Conservation (phyloP, 1,139 yeast genomes). For the Taiozyma sp. region DNA sequence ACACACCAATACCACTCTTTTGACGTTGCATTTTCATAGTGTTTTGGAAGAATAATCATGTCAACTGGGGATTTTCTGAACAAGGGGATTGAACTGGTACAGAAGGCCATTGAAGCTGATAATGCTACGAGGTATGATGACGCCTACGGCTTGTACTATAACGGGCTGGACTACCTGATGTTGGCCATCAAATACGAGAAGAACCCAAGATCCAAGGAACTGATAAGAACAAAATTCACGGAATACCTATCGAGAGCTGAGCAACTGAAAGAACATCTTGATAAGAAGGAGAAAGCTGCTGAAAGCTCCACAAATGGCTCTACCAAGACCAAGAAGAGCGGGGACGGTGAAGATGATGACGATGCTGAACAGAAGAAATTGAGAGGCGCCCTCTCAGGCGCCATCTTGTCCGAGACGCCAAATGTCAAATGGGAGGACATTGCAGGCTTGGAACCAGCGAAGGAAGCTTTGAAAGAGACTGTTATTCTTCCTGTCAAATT, state of each 20-base stretch:
- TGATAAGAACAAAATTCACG: conserved; percentile 82
- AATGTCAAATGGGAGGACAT: conserved; percentile 94
- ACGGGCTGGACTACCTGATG: conserved; percentile 93
- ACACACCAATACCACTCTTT: background rate
- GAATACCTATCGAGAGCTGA: conserved; percentile 94
- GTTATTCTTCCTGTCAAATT: conserved; percentile 92
- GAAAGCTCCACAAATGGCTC: conserved; percentile 39
- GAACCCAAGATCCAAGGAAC: conserved; percentile 82
- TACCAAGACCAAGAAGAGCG: conserved; percentile 49
- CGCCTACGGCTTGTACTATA: conserved; percentile 89
- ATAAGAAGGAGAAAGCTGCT: conserved; percentile 46
- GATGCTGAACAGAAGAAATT: conserved; percentile 85
- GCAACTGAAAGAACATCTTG: conserved; percentile 86
- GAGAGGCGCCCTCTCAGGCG: conserved; percentile 88
- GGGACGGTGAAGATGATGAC: conserved; percentile 53
- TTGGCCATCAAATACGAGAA: conserved; percentile 94
- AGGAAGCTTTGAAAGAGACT: conserved; percentile 95
- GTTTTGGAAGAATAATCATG: conserved; percentile 25
- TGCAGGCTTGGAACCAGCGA: conserved; percentile 94
- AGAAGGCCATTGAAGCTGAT: conserved; percentile 94
- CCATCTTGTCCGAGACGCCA: conserved; percentile 89
- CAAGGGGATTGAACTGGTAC: conserved; percentile 91
- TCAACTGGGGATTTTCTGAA: conserved; percentile 78
- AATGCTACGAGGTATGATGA: conserved; percentile 88
- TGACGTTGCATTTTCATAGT: background rate